A percentile compares a stretch with the other conserved stretches of the same genome.
phyloP scores from a whole-genome alignment of 495 filamentous ascomycete genomes.

The Penicillium bialowiezense region DNA sequence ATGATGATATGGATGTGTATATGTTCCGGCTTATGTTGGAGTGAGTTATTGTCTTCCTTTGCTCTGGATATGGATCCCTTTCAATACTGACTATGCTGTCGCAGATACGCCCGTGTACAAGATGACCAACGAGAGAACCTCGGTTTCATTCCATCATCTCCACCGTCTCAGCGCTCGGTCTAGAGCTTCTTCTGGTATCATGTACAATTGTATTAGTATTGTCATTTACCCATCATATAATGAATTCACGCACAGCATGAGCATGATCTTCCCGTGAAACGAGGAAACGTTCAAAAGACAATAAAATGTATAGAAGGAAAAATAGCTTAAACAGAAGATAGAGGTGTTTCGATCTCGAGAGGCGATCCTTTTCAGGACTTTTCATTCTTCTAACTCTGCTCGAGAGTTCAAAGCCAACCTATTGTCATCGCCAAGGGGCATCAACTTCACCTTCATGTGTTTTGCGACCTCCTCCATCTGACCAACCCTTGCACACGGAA shows the following conservation, averaged over 20 bases:
- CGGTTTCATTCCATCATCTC: neutral
- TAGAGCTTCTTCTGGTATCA: neutral
- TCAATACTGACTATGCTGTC: neutral
- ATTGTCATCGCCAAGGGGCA: too few relatives aligned
- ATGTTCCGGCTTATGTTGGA: slow-evolving; percentile 44
- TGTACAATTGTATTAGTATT: neutral
- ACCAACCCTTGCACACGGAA: too few relatives aligned
- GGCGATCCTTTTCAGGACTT: too few relatives aligned
- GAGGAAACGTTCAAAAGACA: too few relatives aligned
- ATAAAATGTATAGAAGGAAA: too few relatives aligned
- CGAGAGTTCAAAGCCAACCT: too few relatives aligned
- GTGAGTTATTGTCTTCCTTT: slow-evolving; percentile 5
- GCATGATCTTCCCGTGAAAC: too few relatives aligned
- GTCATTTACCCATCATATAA: neutral
- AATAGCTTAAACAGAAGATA: too few relatives aligned
- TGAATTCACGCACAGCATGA: neutral
- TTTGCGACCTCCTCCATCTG: too few relatives aligned
- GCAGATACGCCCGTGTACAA: slow-evolving; percentile 12
- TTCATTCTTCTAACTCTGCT: too few relatives aligned
- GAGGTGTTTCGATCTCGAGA: too few relatives aligned
- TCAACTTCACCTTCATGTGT: too few relatives aligned
- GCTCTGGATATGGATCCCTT: neutral
- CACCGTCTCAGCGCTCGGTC: neutral
- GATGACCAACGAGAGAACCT: slow-evolving; percentile 11
- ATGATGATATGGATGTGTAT: slow-evolving; percentile 39